Base-by-base conservation (phyloP, 352 stramenopile species). In the Globisporangium acanthophoron region DNA sequence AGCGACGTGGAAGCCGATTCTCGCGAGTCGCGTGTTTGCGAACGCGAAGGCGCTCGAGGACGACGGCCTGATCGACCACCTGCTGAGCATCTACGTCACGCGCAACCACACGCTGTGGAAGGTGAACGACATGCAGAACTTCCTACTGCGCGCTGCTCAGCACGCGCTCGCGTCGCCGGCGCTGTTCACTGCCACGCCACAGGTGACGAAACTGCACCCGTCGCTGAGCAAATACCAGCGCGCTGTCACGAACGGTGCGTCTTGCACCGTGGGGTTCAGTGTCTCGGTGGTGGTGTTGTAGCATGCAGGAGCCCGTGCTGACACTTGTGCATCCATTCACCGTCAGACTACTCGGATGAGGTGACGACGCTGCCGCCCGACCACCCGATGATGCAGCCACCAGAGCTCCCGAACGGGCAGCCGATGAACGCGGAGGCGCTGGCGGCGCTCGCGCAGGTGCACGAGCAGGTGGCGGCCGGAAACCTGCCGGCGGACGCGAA, bases 101-200 rank as follows among this genome's bases (percentile, higher is more conserved):
- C 83, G 85, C 53, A 89, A 92, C 63, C 64, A 76, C 56, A 80
- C 80, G 41, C 58, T 94, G 2, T 94, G 85, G 85, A 94, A 94
- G 64, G 80, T 92, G 35, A 85, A 89, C 44, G 80, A 90, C 39
- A 75, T 81, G 39, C 81, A 93, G 59, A 56, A 24, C 16, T 92
- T 94, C 54, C 61, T 94, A 29, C 66, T 92, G 8, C 68, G 71
- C 29, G 73, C 73, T 44, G 85, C 85, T 5, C 72, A 91, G 45
- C 76, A 87, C 24, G 82, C 85, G 18, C 64, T 88, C 43, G 79
- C 68, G 3, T 88, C 71, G 9, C 62, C 77, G 5, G 64, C 74
- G 1, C 64, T 94, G 27, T 73, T 76, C 13, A 64, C 62, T 3
- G 70, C 70, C 21, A 77, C 85, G 43, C 43, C 70, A 49, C 80